A percentile compares a stretch with the other conserved stretches of the same genome.
Conservation (phyloP, 1,284 basidiomycete genomes). For the Rhodotorula sp. region DNA sequence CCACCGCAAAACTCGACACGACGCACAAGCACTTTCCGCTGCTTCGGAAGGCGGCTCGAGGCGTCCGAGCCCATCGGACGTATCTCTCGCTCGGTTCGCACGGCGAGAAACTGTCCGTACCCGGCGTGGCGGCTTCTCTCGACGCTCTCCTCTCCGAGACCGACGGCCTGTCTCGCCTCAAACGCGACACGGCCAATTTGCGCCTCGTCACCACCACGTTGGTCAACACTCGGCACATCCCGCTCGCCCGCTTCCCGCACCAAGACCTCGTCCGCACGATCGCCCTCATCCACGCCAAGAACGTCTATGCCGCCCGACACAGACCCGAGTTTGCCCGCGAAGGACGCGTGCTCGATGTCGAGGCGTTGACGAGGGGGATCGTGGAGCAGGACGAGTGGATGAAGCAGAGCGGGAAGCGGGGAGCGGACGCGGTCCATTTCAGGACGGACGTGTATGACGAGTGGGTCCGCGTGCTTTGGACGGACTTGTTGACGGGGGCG, state of each 20-base stretch:
- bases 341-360: slow-evolving; percentile 26
- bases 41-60: background rate
- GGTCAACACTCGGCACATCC: slow-evolving; percentile 34
- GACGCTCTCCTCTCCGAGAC: slow-evolving; percentile 14
- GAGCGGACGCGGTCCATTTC: slow-evolving; percentile 38
- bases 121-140: slow-evolving; percentile 19
- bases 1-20: background rate
- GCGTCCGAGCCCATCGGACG: slow-evolving; percentile 25
- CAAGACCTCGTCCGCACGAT: slow-evolving; percentile 37
- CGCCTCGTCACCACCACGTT: slow-evolving; percentile 32
- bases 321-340: slow-evolving; percentile 9
- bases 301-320: background rate
- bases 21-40: background rate
- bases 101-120: slow-evolving; percentile 20
- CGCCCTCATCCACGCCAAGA: slow-evolving; percentile 32
- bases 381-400: slow-evolving; percentile 24
- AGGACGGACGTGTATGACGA: slow-evolving; percentile 29
- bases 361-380: slow-evolving; percentile 26
- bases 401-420: slow-evolving; percentile 10
- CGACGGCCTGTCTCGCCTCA: slow-evolving; percentile 3
- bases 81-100: slow-evolving; percentile 37
- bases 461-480: slow-evolving; percentile 35
- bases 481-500: slow-evolving; percentile 14
- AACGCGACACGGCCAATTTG: slow-evolving; percentile 12
- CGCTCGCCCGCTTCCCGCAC: slow-evolving; percentile 34